A percentile compares a stretch with the other conserved stretches of the same genome.
Evolutionary conservation across 176 grass and related monocot genomes (phyloP).

Genomic region (Miscanthus lutarioriparius): DNA sequence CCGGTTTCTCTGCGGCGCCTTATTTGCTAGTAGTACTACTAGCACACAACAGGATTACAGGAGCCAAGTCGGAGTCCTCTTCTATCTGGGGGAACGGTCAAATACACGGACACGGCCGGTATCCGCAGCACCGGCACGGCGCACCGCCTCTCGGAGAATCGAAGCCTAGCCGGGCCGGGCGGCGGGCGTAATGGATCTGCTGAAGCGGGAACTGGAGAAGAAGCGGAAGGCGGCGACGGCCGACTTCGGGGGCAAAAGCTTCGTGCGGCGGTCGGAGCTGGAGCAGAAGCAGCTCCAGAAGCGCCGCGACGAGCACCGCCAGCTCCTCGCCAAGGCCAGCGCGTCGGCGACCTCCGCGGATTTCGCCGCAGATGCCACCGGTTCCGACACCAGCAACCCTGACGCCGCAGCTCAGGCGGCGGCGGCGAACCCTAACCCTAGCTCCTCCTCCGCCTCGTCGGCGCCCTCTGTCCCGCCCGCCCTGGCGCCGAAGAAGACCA

Average conservation of each 20-base stretch:
- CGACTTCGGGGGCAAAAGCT: slow-evolving; percentile 76
- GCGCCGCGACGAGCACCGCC: slow-evolving; percentile 64
- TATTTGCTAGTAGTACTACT: neutral
- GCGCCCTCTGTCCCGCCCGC: slow-evolving; percentile 45
- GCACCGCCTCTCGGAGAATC: slow-evolving; percentile 28
- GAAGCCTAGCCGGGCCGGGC: neutral
- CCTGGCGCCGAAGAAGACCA: slow-evolving; percentile 44
- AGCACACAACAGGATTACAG: neutral
- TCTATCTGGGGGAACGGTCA: neutral
- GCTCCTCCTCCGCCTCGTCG: slow-evolving; percentile 13
- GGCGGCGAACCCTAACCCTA: slow-evolving; percentile 41
- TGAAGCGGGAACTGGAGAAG: slow-evolving; percentile 75
- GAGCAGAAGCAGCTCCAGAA: slow-evolving; percentile 89
- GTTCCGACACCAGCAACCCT: slow-evolving; percentile 33
- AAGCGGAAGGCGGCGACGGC: slow-evolving; percentile 65
- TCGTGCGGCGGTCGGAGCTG: slow-evolving; percentile 88
- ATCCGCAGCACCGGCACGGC: neutral
- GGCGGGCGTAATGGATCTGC: slow-evolving; percentile 68
- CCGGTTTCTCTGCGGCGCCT: slow-evolving; percentile 8
- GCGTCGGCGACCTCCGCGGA: slow-evolving; percentile 10
- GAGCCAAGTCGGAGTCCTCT: neutral
- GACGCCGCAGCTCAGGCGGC: slow-evolving; percentile 18
- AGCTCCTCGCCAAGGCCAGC: slow-evolving; percentile 46
- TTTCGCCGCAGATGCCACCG: neutral
- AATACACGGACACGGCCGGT: neutral